Conservation (phyloP, 306 rosid species). For the Citrullus mucosospermus region DNA sequence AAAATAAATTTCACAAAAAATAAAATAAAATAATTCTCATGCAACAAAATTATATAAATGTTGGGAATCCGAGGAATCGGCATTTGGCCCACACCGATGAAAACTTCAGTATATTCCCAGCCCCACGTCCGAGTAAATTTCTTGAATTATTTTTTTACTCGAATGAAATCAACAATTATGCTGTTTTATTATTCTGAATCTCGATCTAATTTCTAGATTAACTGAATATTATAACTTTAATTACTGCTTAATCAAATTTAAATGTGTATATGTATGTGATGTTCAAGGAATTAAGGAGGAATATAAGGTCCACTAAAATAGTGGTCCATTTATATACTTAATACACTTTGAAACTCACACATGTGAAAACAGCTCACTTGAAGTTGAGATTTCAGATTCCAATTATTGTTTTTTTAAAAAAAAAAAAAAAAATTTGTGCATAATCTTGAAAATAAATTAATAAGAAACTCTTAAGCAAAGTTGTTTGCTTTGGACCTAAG, state of each 20-base stretch:
- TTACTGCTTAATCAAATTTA: background rate
- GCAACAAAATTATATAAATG: background rate
- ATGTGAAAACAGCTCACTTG: constrained; percentile 39
- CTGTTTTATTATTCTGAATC: background rate
- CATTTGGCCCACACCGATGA: background rate
- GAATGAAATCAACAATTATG: background rate
- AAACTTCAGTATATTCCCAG: background rate
- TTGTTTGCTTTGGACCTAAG: constrained; percentile 2
- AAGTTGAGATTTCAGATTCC: constrained; percentile 23
- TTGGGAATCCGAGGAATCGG: background rate
- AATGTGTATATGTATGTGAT: background rate
- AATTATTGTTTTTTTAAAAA: background rate
- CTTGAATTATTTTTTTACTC: background rate
- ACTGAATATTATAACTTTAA: background rate
- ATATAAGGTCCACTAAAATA: constrained; percentile 9
- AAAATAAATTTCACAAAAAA: background rate
- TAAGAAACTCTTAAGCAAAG: background rate
- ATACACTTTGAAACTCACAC: constrained; percentile 20
- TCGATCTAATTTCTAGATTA: background rate
- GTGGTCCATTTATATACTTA: constrained; percentile 16
- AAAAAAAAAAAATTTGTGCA: background rate
- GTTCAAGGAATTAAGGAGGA: background rate
- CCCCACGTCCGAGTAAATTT: background rate
- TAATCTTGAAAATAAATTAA: background rate
- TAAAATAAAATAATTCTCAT: background rate